Evolutionary conservation across 2,329 filamentous ascomycete genomes (phyloP).

Genomic region (Talaromyces sp.): DNA sequence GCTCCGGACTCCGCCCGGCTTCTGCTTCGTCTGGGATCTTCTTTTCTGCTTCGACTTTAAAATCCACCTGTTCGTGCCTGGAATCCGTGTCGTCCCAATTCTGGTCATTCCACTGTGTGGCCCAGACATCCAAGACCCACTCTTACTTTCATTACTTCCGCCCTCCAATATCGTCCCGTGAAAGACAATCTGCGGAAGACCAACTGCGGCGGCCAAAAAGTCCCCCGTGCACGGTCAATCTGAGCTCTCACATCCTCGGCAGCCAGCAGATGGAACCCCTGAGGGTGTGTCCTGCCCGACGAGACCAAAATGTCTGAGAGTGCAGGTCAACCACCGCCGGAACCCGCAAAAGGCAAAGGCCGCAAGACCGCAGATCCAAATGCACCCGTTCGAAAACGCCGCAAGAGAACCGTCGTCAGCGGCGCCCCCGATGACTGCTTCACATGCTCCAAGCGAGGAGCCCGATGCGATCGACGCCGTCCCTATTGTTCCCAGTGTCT

Average conservation of each 20-base stretch:
- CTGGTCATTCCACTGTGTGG: too few relatives aligned
- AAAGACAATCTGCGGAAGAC: neutral
- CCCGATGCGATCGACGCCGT: conserved; percentile 85
- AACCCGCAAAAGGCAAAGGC: conserved; percentile 28
- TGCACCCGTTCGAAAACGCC: conserved; percentile 63
- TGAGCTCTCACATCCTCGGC: neutral
- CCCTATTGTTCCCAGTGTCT: conserved; percentile 96
- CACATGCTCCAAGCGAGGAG: conserved; percentile 79
- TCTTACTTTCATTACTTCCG: conserved; percentile 2
- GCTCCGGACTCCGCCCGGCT: too few relatives aligned
- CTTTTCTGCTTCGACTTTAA: too few relatives aligned
- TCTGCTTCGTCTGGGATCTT: too few relatives aligned
- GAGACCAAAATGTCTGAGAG: conserved; percentile 21
- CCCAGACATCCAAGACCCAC: too few relatives aligned
- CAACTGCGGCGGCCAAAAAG: too few relatives aligned
- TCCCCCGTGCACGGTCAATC: conserved; percentile 1
- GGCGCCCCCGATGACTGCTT: conserved; percentile 96
- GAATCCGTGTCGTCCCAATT: neutral
- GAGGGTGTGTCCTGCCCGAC: conserved; percentile 10
- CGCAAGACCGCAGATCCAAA: conserved; percentile 28
- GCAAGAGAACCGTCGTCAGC: conserved; percentile 83
- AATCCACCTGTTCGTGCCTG: too few relatives aligned
- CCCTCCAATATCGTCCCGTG: neutral
- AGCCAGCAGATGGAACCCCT: conserved; percentile 18
- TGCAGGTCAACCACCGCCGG: conserved; percentile 18